phyloP scores from a whole-genome alignment of 371 early-diverging fungal genomes.

The Apophysomyces variabilis region DNA sequence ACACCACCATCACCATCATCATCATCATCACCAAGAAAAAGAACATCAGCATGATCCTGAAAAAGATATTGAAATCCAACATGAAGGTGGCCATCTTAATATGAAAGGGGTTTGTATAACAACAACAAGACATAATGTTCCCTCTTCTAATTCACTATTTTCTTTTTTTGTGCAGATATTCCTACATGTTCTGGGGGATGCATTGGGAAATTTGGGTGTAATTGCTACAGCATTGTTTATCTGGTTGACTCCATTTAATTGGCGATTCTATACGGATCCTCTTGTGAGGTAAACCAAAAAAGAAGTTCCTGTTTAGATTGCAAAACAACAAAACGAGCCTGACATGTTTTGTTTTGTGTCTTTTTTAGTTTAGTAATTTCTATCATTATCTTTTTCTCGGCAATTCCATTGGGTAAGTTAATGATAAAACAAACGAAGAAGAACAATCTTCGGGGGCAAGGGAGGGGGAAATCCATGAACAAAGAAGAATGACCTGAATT shows the following conservation, averaged over 20 bases:
- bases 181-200: constrained; percentile 95
- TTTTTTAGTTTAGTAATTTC: constrained; percentile 41
- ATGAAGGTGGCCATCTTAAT: constrained; percentile 67
- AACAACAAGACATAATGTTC: background rate
- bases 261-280: constrained; percentile 86
- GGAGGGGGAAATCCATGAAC: background rate
- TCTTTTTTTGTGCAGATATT: constrained; percentile 59
- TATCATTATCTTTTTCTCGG: constrained; percentile 44
- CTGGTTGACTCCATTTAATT: constrained; percentile 67
- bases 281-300: constrained; percentile 44
- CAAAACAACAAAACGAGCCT: constrained; percentile 15
- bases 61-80: constrained; percentile 17
- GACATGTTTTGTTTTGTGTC: constrained; percentile 10
- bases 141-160: background rate
- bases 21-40: constrained; percentile 28
- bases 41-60: constrained; percentile 35
- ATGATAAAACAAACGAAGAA: too few species aligned
- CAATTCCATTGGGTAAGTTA: constrained; percentile 40
- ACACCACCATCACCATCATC: constrained; percentile 29
- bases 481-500: background rate
- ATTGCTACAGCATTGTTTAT: constrained; percentile 85
- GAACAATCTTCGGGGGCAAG: background rate
- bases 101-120: constrained; percentile 75
- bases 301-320: constrained; percentile 39
- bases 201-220: constrained; percentile 92